These are phyloP conservation scores for Magnolia officinalis DNA, from an alignment of 164 flowering plant species.

Conservation along the genomic window DNA sequence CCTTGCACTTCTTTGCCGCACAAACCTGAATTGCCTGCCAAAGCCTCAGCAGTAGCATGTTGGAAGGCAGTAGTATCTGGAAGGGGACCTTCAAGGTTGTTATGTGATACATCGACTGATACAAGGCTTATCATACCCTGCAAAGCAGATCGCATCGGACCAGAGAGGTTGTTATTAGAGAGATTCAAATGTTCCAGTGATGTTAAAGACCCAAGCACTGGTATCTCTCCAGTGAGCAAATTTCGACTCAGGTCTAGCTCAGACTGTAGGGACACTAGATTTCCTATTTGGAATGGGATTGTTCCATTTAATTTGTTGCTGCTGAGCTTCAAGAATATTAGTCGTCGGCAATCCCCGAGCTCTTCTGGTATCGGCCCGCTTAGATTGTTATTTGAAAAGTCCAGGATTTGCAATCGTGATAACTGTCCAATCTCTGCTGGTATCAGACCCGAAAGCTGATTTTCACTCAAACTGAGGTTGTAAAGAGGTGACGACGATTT, in stretches of 20 bases:
- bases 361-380: constrained; percentile 22
- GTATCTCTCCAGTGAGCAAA: constrained; percentile 22
- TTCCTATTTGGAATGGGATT: constrained; percentile 27
- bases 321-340: constrained; percentile 19
- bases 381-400: constrained; percentile 23
- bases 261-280: constrained; percentile 14
- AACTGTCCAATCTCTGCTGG: constrained; percentile 18
- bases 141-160: constrained; percentile 17
- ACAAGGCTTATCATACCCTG: constrained; percentile 15
- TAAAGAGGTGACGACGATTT: constrained; percentile 11
- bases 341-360: constrained; percentile 19
- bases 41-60: constrained; percentile 12
- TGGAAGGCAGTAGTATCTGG: constrained; percentile 17
- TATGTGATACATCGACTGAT: constrained; percentile 22
- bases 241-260: constrained; percentile 26
- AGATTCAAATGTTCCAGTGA: constrained; percentile 18
- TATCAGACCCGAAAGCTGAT: constrained; percentile 25
- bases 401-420: constrained; percentile 13
- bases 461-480: constrained; percentile 21
- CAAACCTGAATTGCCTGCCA: constrained; percentile 24
- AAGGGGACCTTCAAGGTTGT: constrained; percentile 27
- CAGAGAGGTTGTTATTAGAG: constrained; percentile 23
- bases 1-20: constrained; percentile 20
- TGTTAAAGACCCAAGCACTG: constrained; percentile 18
- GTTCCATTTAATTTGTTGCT: constrained; percentile 20